Base-by-base conservation (phyloP, 495 filamentous ascomycete genomes). In the Hamigera avellanea region DNA sequence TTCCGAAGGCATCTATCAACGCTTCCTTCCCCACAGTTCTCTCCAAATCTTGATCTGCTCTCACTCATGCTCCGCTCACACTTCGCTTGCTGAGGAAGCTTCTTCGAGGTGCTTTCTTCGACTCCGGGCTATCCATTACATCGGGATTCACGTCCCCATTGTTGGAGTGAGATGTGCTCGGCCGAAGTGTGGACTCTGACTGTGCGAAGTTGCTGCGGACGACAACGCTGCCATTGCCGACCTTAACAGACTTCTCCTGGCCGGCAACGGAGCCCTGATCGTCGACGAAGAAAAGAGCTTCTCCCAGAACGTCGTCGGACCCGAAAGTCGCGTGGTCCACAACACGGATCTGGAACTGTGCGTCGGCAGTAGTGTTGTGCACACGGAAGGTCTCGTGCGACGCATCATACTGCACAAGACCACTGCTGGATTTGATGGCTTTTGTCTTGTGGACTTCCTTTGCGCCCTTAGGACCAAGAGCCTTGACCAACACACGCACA, bases 391-490 rank as follows among this genome's bases (percentile, higher is more conserved):
- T 76, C 56, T 94, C 87, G 30, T 72, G 57, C n/a, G 50, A 45
- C 15, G 45, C 18, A 42, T 83, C 78, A 48, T 76, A 93, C n/a
- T 58, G 61, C 3, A 81, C 67, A 0, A 66, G 58, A 10, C 78
- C 78, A 14, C 55, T 62, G 5, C 50, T 45, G 16, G 70, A 56
- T 57, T 95, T 94, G 49, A 70, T 52, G 12, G 69, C 64, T 56
- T 94, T 93, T 13, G 82, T 89, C 64, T 96, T 95, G 62, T 83
- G 74, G 37, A 95, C 69, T 30, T 81, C 72, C 61, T 89, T 94
- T 8, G 67, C 54, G 33, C 70, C 73, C 60, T 86, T 87, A 32
- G 70, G 42, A 0, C 67, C 61, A 16, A 81, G 40, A 36, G 81
- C 75, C 47, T 75, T 75, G 45, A 96, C 60, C 37, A 73, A 62